Percentiles rank a stretch among this genome's conserved stretches.
These are phyloP conservation scores for Zymoseptoria tritici DNA, from an alignment of 2,329 filamentous ascomycete species.

Conservation along the genomic window DNA sequence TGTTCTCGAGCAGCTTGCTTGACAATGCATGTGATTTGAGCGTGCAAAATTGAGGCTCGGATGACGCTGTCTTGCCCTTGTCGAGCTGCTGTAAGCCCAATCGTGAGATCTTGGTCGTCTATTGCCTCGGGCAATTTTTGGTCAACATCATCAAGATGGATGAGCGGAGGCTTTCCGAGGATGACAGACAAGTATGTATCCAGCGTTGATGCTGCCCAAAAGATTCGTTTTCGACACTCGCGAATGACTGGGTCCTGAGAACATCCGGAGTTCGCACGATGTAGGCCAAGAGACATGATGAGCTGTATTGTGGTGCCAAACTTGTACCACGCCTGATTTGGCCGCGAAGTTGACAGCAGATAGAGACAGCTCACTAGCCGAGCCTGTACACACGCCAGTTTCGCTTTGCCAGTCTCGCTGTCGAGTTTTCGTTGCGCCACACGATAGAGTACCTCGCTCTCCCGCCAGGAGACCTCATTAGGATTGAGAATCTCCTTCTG, in stretches of 20 bases:
- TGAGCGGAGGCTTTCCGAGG: slow-evolving; percentile 31
- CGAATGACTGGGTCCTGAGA: slow-evolving; percentile 16
- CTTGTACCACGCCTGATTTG: slow-evolving; percentile 33
- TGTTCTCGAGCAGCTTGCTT: slow-evolving; percentile 26
- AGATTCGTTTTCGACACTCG: slow-evolving; percentile 32
- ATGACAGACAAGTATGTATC: slow-evolving; percentile 36
- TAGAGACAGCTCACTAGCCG: slow-evolving; percentile 35
- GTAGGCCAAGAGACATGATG: slow-evolving; percentile 32
- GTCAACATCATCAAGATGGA: slow-evolving; percentile 30
- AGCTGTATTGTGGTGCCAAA: slow-evolving; percentile 34
- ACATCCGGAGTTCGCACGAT: slow-evolving; percentile 20
- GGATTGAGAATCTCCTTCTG: slow-evolving; percentile 6
- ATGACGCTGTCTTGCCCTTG: slow-evolving; percentile 26
- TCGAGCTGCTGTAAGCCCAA: slow-evolving; percentile 1
- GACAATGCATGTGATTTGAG: slow-evolving; percentile 23
- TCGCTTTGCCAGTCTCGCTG: slow-evolving; percentile 20
- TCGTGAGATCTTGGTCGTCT: slow-evolving; percentile 26
- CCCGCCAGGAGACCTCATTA: slow-evolving; percentile 13
- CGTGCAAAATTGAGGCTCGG: slow-evolving; percentile 25
- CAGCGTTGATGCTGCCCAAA: slow-evolving; percentile 35
- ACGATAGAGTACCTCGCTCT: slow-evolving; percentile 26
- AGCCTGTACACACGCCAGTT: slow-evolving; percentile 34
- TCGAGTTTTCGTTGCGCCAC: slow-evolving; percentile 19
- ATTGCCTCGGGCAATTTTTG: slow-evolving; percentile 22
- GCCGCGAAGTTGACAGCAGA: slow-evolving; percentile 31